These are phyloP conservation scores for Pharnaceum exiguum DNA, from an alignment of 148 eudicot genomes.

Conservation along the genomic window DNA sequence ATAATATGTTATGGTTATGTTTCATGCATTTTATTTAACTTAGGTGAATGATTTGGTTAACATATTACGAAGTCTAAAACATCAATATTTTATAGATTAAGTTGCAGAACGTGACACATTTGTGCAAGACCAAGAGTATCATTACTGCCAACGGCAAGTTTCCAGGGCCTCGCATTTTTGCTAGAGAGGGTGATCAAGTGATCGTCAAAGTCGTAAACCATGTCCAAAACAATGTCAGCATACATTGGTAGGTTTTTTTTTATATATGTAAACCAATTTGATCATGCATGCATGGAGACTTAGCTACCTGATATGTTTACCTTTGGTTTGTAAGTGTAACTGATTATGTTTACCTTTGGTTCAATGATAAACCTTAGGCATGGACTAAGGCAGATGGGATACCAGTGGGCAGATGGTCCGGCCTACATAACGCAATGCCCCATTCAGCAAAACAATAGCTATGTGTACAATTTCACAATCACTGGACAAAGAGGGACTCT, in stretches of 20 bases:
- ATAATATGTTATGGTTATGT: not conserved
- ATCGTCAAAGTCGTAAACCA: slow-evolving; percentile 46
- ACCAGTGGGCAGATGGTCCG: slow-evolving; percentile 63
- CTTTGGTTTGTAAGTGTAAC: too few species aligned
- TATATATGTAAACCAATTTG: too few species aligned
- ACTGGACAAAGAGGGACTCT: slow-evolving; percentile 63
- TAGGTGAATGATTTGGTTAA: too few species aligned
- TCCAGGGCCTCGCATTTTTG: slow-evolving; percentile 55
- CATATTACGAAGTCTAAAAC: not conserved
- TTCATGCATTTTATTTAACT: not conserved
- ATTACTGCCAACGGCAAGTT: slow-evolving; percentile 67
- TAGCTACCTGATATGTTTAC: too few species aligned
- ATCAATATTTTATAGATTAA: slow-evolving; percentile 28
- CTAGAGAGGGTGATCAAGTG: slow-evolving; percentile 62
- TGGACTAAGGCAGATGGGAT: slow-evolving; percentile 38
- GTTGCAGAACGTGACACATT: slow-evolving; percentile 54
- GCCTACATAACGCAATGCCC: slow-evolving; percentile 61
- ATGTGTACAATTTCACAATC: slow-evolving; percentile 55
- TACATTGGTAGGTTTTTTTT: slow-evolving; percentile 63
- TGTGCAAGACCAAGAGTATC: slow-evolving; percentile 59
- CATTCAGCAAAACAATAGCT: slow-evolving; percentile 42
- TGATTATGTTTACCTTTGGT: too few species aligned
- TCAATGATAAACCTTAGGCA: slow-evolving; percentile 30
- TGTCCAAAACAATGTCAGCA: slow-evolving; percentile 48
- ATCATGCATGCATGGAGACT: too few species aligned